Conservation (phyloP, 1,284 basidiomycete genomes). For the Boletellus sp. region DNA sequence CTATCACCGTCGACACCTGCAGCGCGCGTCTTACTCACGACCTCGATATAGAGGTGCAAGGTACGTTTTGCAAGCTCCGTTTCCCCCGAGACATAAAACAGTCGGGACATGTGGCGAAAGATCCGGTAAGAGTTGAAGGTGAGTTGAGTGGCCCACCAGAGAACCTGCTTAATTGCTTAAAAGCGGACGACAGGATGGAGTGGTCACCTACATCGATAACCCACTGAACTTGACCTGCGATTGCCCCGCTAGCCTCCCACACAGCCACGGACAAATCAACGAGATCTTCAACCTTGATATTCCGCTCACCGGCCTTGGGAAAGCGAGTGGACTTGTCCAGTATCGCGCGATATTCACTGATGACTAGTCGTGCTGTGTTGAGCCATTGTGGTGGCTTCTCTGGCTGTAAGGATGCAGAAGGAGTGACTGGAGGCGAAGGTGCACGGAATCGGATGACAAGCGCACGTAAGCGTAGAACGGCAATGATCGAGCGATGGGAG, state of each 20-base stretch:
- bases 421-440: conserved; percentile 15
- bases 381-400: conserved; percentile 57
- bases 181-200: not conserved
- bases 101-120: conserved; percentile 76
- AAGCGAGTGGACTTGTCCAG: conserved; percentile 70
- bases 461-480: conserved; percentile 69
- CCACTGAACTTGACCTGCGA: conserved; percentile 63
- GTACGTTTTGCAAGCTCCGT: conserved; percentile 69
- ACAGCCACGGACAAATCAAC: conserved; percentile 78
- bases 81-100: conserved; percentile 67
- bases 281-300: conserved; percentile 79
- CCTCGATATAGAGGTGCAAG: conserved; percentile 78
- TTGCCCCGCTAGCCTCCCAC: conserved; percentile 72
- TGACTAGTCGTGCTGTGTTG: conserved; percentile 56
- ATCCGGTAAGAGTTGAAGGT: conserved; percentile 89
- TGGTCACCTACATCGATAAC: conserved; percentile 61
- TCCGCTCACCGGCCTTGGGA: conserved; percentile 81
- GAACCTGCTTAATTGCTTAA: conserved; percentile 44
- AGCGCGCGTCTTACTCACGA: conserved; percentile 69
- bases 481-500: conserved; percentile 66
- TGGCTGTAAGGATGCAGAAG: conserved; percentile 11
- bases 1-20: conserved; percentile 42
- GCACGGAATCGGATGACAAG: conserved; percentile 51
- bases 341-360: conserved; percentile 68
- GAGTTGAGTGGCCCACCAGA: conserved; percentile 89